These are phyloP conservation scores for Chamaenerion angustifolium DNA, from an alignment of 345 rosid species.

Conservation along the genomic window DNA sequence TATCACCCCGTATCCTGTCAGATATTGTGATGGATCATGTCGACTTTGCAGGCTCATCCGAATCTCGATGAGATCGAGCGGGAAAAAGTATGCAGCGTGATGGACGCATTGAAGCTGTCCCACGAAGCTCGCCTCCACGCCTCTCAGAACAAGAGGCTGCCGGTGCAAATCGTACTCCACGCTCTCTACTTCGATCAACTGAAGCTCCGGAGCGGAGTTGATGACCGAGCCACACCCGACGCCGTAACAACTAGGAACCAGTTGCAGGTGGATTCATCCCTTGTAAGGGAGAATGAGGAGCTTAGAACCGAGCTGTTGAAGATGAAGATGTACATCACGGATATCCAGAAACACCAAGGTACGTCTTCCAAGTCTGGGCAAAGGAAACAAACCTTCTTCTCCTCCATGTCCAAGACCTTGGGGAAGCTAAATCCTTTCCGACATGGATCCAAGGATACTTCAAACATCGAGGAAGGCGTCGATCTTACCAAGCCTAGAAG, in stretches of 20 bases:
- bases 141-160: slow-evolving; percentile 85
- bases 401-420: slow-evolving; percentile 77
- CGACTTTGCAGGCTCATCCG: slow-evolving; percentile 41
- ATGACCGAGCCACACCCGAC: slow-evolving; percentile 16
- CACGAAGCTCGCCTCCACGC: slow-evolving; percentile 94
- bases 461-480: slow-evolving; percentile 42
- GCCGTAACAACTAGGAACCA: slow-evolving; percentile 41
- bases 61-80: slow-evolving; percentile 82
- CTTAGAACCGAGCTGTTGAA: slow-evolving; percentile 61
- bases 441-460: slow-evolving; percentile 79
- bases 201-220: slow-evolving; percentile 62
- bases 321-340: slow-evolving; percentile 74
- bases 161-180: slow-evolving; percentile 74
- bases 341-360: slow-evolving; percentile 37
- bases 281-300: slow-evolving; percentile 74
- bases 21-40: too few relatives aligned
- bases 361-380: slow-evolving; percentile 15
- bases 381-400: slow-evolving; percentile 39
- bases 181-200: slow-evolving; percentile 84
- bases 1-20: too few relatives aligned
- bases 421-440: slow-evolving; percentile 80
- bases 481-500: slow-evolving; percentile 77
- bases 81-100: slow-evolving; percentile 77
- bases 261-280: slow-evolving; percentile 46
- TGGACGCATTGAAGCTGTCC: slow-evolving; percentile 81